Conservation (phyloP, 306 rosid species). For the Lathyrus oleraceus region DNA sequence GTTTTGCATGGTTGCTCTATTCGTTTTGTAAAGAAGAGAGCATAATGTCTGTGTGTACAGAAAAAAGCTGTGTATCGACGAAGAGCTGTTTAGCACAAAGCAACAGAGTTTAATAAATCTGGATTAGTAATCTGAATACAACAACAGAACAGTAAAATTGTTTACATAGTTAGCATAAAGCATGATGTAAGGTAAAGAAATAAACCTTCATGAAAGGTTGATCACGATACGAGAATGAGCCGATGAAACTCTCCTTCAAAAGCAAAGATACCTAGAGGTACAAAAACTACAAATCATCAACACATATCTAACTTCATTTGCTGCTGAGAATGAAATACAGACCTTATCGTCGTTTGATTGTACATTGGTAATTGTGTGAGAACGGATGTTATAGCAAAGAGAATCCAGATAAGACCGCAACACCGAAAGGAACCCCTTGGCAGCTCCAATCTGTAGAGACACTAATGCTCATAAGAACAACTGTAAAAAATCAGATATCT, state of each 20-base stretch:
- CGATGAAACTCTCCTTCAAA: constrained; percentile 95
- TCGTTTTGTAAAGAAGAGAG: constrained; percentile 97
- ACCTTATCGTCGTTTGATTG: constrained; percentile 98
- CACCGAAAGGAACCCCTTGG: constrained; percentile 75
- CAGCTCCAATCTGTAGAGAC: constrained; percentile 74
- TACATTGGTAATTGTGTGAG: constrained; percentile 96
- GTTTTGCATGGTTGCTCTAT: constrained; percentile 43
- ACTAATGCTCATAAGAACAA: constrained; percentile 20
- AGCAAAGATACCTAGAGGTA: constrained; percentile 84
- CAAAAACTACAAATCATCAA: not conserved
- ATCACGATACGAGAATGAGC: constrained; percentile 82
- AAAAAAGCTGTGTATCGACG: constrained; percentile 92
- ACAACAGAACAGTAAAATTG: not conserved
- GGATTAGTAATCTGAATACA: constrained; percentile 36
- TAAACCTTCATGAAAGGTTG: constrained; percentile 92
- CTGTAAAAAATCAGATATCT: not conserved
- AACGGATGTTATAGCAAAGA: constrained; percentile 83
- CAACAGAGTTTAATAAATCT: constrained; percentile 29
- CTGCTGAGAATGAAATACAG: constrained; percentile 34
- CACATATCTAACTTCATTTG: constrained; percentile 21
- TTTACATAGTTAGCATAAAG: constrained; percentile 7
- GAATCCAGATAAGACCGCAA: constrained; percentile 90
- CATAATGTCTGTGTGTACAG: constrained; percentile 92
- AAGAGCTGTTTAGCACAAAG: constrained; percentile 66
- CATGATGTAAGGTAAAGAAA: constrained; percentile 36